These are phyloP conservation scores for Amphicarpaea edgeworthii DNA, from an alignment of 306 rosid genomes.

Conservation along the genomic window DNA sequence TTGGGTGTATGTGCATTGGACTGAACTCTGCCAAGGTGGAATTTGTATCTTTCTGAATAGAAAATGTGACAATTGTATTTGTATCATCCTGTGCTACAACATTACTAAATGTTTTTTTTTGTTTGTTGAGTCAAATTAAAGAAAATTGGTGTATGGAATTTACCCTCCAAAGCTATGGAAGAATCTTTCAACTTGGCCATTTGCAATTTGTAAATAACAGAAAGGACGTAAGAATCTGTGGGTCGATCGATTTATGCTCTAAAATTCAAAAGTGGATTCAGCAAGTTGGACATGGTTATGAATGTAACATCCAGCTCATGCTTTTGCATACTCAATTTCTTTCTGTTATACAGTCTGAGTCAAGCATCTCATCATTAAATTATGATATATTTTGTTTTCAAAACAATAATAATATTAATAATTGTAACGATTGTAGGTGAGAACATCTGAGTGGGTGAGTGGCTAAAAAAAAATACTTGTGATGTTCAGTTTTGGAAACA, in stretches of 20 bases:
- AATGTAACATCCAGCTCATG: constrained; percentile 11
- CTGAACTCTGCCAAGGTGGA: neutral
- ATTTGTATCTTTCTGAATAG: neutral
- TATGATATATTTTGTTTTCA: neutral
- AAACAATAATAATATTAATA: neutral
- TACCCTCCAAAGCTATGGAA: neutral
- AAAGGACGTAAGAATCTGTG: neutral
- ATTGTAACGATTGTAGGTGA: neutral
- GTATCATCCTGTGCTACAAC: neutral
- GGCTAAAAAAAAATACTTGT: neutral
- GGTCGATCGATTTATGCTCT: neutral
- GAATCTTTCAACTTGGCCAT: constrained; percentile 44
- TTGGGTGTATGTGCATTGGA: constrained; percentile 7
- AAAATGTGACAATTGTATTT: neutral
- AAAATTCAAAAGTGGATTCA: neutral
- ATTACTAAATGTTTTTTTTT: neutral
- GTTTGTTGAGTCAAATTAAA: constrained; percentile 24
- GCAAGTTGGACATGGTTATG: neutral
- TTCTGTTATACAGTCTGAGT: neutral
- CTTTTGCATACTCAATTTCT: neutral
- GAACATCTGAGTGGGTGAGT: neutral
- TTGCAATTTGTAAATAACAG: constrained; percentile 18
- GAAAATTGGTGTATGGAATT: constrained; percentile 20
- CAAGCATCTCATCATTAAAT: constrained; percentile 7
- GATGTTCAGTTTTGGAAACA: neutral